Conservation (phyloP, 345 rosid genomes). For the Turnera subulata region DNA sequence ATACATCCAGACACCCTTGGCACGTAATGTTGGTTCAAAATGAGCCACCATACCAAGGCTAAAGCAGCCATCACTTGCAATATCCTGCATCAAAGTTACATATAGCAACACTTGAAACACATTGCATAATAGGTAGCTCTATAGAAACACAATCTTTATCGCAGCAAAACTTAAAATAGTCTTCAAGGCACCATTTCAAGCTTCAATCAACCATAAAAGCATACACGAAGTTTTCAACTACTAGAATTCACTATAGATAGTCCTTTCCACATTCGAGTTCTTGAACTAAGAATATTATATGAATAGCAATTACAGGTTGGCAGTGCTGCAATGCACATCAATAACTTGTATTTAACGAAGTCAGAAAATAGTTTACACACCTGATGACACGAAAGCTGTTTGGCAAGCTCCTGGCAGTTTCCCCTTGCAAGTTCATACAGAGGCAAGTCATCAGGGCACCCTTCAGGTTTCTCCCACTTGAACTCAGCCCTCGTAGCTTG, state of each 20-base stretch:
- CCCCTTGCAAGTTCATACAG: constrained; percentile 57
- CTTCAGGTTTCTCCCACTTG: constrained; percentile 74
- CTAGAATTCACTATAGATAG: no score
- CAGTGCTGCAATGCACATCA: no score
- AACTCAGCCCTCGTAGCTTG: constrained; percentile 48
- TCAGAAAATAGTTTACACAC: constrained; percentile 19
- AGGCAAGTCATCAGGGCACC: constrained; percentile 67
- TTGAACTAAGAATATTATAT: neutral
- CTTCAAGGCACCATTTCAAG: no score
- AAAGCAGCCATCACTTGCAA: constrained; percentile 89
- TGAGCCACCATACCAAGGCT: constrained; percentile 89
- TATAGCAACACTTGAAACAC: no score
- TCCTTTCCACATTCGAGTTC: no score
- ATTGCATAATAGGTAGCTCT: neutral
- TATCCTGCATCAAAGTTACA: constrained; percentile 46
- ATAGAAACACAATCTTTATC: no score
- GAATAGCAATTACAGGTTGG: constrained; percentile 1
- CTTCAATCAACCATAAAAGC: no score
- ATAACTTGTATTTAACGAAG: no score
- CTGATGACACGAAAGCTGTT: constrained; percentile 81
- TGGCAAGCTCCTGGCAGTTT: constrained; percentile 58
- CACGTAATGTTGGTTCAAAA: constrained; percentile 50
- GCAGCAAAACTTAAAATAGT: no score
- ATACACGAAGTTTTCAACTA: no score
- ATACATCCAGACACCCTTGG: constrained; percentile 78